phyloP scores from a whole-genome alignment of 345 rosid species.

The Dovyalis caffra region DNA sequence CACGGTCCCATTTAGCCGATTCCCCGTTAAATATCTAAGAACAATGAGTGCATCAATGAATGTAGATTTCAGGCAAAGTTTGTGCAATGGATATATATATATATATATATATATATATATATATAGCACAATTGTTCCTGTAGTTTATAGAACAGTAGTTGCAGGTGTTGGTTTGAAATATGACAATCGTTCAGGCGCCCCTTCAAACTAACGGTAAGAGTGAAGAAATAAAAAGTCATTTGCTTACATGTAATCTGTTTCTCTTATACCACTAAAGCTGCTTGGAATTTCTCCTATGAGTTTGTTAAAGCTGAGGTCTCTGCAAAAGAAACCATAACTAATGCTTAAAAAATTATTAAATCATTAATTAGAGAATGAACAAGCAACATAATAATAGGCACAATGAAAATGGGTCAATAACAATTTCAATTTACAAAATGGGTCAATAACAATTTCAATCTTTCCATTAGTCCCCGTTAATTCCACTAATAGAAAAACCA shows the following conservation, averaged over 20 bases:
- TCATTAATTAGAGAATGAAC: too few relatives aligned
- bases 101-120: too few relatives aligned
- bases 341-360: background rate
- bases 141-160: background rate
- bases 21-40: background rate
- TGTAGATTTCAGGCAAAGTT: background rate
- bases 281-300: background rate
- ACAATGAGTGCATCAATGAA: too few relatives aligned
- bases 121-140: background rate
- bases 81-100: too few relatives aligned
- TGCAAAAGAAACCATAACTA: background rate
- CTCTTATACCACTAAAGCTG: background rate
- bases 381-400: too few relatives aligned
- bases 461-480: too few relatives aligned
- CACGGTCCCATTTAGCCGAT: background rate
- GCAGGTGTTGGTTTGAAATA: background rate
- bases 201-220: background rate
- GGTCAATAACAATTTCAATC: too few relatives aligned
- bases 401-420: too few relatives aligned
- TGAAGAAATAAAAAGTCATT: background rate
- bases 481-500: too few relatives aligned
- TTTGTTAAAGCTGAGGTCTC: background rate
- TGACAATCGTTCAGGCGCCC: background rate
- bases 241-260: constrained; percentile 9
- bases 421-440: too few relatives aligned